Evolutionary conservation across 306 rosid species (phyloP).

Genomic region (Cucurbita ficifolia): DNA sequence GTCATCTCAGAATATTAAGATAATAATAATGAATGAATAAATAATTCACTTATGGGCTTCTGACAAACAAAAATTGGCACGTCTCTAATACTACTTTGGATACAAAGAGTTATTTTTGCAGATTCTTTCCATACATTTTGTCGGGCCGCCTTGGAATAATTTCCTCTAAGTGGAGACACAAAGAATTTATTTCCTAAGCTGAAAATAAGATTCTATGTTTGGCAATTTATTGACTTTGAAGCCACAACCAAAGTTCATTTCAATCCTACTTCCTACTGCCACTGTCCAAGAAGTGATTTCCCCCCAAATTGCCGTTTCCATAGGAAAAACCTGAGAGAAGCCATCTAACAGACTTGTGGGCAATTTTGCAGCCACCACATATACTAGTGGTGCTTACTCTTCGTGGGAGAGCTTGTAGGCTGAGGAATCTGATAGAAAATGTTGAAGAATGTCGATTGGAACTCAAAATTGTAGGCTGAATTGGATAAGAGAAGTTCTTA

Average conservation of each 20-base stretch:
- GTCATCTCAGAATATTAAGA: too few species aligned
- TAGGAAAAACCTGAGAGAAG: not conserved
- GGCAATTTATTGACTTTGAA: not conserved
- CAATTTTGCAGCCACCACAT: slow-evolving; percentile 27
- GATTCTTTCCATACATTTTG: too few species aligned
- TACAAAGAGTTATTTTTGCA: too few species aligned
- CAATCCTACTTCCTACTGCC: not conserved
- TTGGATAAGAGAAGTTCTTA: not conserved
- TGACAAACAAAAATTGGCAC: too few species aligned
- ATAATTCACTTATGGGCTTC: too few species aligned
- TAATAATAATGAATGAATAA: too few species aligned
- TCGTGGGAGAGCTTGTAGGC: slow-evolving; percentile 42
- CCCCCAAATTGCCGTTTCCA: not conserved
- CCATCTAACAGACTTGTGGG: slow-evolving; percentile 13
- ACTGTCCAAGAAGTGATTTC: not conserved
- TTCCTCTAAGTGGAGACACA: too few species aligned
- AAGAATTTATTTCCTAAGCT: not conserved
- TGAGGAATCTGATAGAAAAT: not conserved
- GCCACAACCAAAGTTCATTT: not conserved
- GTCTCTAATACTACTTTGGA: too few species aligned
- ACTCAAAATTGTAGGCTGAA: not conserved
- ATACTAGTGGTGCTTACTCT: slow-evolving; percentile 38
- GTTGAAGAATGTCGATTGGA: not conserved
- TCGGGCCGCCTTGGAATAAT: too few species aligned
- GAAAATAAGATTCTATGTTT: not conserved